Conservation (phyloP, 257 asterid genomes). For the Solanum megistacrolobum region DNA sequence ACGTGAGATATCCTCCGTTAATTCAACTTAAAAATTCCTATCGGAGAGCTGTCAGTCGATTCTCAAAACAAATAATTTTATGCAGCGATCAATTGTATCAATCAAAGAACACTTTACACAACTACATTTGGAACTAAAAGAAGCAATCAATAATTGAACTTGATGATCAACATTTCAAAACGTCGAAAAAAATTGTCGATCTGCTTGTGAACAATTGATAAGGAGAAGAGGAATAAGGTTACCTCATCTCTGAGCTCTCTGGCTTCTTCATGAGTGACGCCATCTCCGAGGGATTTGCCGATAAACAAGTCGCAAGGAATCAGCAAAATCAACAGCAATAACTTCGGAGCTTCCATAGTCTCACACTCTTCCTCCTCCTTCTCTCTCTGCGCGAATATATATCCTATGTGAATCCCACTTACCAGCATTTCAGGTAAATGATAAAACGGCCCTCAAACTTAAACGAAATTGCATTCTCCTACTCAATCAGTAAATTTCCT, state of each 20-base stretch:
- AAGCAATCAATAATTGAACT: neutral
- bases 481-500: neutral
- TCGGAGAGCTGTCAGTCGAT: neutral
- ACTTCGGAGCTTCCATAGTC: conserved; percentile 48
- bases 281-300: conserved; percentile 40
- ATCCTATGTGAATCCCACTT: neutral
- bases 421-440: neutral
- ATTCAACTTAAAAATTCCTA: neutral
- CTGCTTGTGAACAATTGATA: neutral
- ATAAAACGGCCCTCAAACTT: neutral
- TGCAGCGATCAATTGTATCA: neutral
- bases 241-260: conserved; percentile 89
- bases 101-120: neutral
- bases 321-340: conserved; percentile 28
- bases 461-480: neutral
- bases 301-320: conserved; percentile 29
- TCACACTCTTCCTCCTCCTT: neutral
- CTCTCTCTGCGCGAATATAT: neutral
- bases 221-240: neutral
- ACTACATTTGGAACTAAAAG: neutral
- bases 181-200: neutral
- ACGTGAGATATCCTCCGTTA: neutral
- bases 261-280: conserved; percentile 75
- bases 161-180: neutral
- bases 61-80: neutral